phyloP scores from a whole-genome alignment of 164 flowering plant species.

The Dillenia turbinata region DNA sequence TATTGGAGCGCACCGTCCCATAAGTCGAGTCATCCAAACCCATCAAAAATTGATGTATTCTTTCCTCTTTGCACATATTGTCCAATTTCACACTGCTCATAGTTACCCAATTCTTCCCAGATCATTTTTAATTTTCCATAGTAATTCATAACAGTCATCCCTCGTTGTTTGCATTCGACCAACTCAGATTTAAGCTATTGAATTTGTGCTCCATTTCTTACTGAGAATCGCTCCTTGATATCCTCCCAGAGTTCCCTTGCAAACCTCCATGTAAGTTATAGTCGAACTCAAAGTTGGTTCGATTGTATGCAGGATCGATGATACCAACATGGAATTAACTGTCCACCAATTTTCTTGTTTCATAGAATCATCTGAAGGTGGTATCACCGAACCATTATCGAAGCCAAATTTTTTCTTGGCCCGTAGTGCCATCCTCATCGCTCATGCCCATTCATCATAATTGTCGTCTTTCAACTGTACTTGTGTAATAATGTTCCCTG shows the following conservation, averaged over 20 bases:
- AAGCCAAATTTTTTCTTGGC: constrained; percentile 9
- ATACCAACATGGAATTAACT: not conserved
- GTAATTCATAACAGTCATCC: no score
- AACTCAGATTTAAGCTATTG: no score
- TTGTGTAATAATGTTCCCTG: no score
- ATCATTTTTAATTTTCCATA: no score
- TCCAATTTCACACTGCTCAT: not conserved
- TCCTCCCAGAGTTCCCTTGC: constrained; percentile 9
- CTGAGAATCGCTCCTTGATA: not conserved
- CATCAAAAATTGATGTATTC: constrained; percentile 17
- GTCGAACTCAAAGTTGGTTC: constrained; percentile 4
- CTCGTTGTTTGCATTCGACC: no score
- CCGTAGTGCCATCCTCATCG: not conserved
- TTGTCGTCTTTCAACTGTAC: no score
- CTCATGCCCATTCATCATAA: constrained; percentile 7
- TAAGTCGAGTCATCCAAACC: constrained; percentile 16
- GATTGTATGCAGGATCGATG: constrained; percentile 5
- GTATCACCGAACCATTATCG: not conserved
- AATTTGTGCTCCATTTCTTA: no score
- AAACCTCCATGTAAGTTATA: constrained; percentile 3
- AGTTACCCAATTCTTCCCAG: no score
- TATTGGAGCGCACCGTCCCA: constrained; percentile 8
- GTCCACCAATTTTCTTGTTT: constrained; percentile 4
- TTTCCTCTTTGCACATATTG: constrained; percentile 10
- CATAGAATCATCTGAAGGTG: not conserved